These are phyloP conservation scores for Kazachstania sp. DNA, from an alignment of 1,139 yeast species.

Conservation along the genomic window DNA sequence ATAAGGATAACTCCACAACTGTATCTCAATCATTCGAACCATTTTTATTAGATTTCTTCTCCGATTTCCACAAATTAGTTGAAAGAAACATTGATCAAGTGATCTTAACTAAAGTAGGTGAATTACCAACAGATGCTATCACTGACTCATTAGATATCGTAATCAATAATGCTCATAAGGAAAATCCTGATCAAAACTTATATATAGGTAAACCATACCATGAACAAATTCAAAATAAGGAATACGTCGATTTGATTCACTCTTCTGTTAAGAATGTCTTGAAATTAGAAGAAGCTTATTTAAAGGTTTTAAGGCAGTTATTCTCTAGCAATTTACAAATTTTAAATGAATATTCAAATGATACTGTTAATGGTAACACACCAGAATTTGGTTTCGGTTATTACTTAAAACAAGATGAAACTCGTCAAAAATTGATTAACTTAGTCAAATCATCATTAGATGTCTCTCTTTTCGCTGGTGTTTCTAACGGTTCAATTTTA, in stretches of 20 bases:
- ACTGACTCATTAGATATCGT: slow-evolving; percentile 42
- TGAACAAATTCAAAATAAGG: slow-evolving; percentile 2
- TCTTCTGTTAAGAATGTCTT: slow-evolving; percentile 35
- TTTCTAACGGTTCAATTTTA: slow-evolving; percentile 41
- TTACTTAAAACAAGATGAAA: slow-evolving; percentile 50
- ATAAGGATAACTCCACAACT: slow-evolving; percentile 31
- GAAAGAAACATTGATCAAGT: slow-evolving; percentile 43
- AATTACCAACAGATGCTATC: slow-evolving; percentile 43
- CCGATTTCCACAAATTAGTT: slow-evolving; percentile 43
- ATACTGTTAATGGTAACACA: slow-evolving; percentile 38
- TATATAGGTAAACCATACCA: slow-evolving; percentile 44
- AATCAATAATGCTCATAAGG: slow-evolving; percentile 43
- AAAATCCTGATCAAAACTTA: slow-evolving; percentile 54
- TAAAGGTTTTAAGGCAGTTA: slow-evolving; percentile 64
- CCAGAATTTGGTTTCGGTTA: slow-evolving; percentile 90
- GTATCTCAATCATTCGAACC: slow-evolving; percentile 45
- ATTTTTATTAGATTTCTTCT: slow-evolving; percentile 68
- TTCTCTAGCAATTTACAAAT: slow-evolving; percentile 48
- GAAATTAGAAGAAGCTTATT: slow-evolving; percentile 66
- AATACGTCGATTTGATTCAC: slow-evolving; percentile 8
- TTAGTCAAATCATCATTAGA: slow-evolving; percentile 46
- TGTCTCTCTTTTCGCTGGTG: slow-evolving; percentile 37
- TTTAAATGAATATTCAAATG: slow-evolving; percentile 47
- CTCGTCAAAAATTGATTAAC: slow-evolving; percentile 40
- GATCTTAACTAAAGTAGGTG: slow-evolving; percentile 46